Evolutionary conservation across 177 flowering plant species (phyloP), one percentile per base, ranked within the genome.

Genomic region (Vitis hybrid): DNA sequence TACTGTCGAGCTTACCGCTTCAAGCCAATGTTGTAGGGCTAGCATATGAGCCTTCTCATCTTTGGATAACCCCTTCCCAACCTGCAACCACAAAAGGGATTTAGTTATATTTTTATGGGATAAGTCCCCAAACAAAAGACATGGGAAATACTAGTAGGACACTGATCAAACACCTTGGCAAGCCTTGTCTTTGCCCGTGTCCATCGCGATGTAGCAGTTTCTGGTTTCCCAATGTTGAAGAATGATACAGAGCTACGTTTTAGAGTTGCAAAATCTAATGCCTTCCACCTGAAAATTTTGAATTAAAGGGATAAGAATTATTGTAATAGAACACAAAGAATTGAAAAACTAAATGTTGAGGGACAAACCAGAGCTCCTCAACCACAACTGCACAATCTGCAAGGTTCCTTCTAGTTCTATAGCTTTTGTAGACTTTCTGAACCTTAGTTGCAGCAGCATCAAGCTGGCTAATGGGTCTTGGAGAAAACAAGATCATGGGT

Each of bases 1-100:
- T 29, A 29, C 31, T 29, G 31, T 29, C 5, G 67, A 18, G 61
- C 87, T 81, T 76, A 86, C 87, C 63, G 87, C 87, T 77, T 86
- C 90, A 72, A 86, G 87, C 90, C 90, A 86, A 70, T 86, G 90
- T 56, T 81, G 84, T 15, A 86, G 76, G 12, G 90, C 87, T 10
- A 86, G 74, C 69, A 84, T 86, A 39, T 81, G 87, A 65, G 87
- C 87, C 50, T 82, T 86, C 70, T 84, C 86, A 76, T 81, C 79
- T 74, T 84, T 86, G 20, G 77, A 81, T 50, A 84, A 68, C 48
- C 90, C 90, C 63, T 86, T 84, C 11, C 90, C 90, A 50, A 85
- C 81, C 87, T 83, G 20, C 29, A 73, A 55, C 52, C 22, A 71
- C 58, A 68, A 11, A 59, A 12, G 49, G 26, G 48, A 62, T 29